Evolutionary conservation across 345 rosid genomes (phyloP).

Genomic region (rapeseed (Brassica napus)): Da-Ae NC_063446.1:55745001-55745500

Average conservation of each 20-base stretch:
- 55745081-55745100: constrained; percentile 2
- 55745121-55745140: constrained; percentile 3
- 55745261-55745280: constrained; percentile 26
- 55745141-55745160: constrained; percentile 1
- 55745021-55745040: constrained; percentile 37
- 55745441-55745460: constrained; percentile 29
- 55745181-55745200: constrained; percentile 33
- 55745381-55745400: constrained; percentile 21
- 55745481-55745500: neutral
- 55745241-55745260: constrained; percentile 23
- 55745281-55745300: constrained; percentile 17
- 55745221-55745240: constrained; percentile 29
- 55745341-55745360: neutral
- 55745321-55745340: neutral
- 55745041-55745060: constrained; percentile 21
- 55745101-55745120: constrained; percentile 6
- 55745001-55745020: constrained; percentile 39
- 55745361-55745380: constrained; percentile 13
- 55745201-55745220: constrained; percentile 7
- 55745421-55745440: constrained; percentile 13
- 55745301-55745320: constrained; percentile 20
- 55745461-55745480: neutral
- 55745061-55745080: constrained; percentile 1
- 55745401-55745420: constrained; percentile 19
- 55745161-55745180: constrained; percentile 30